Conservation (phyloP, 2,329 filamentous ascomycete species). For the Cladophialophora psammophila region DNA sequence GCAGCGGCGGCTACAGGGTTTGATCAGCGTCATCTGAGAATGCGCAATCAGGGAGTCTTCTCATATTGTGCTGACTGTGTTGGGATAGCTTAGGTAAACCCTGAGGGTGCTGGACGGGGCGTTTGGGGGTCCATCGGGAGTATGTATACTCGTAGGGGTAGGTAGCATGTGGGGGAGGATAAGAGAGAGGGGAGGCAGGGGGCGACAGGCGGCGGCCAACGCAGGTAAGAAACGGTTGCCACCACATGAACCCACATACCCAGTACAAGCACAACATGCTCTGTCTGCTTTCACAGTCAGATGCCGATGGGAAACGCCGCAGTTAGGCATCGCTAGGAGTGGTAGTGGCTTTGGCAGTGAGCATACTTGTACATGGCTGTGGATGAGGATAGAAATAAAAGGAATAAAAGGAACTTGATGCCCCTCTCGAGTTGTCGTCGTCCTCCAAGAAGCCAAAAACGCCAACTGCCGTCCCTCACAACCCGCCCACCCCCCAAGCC, state of each 20-base stretch:
- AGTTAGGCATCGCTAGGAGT: neutral
- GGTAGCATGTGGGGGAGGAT: neutral
- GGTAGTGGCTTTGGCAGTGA: neutral
- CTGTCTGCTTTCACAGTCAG: conserved; percentile 1
- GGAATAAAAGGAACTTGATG: neutral
- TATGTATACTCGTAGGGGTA: neutral
- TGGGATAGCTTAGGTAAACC: neutral
- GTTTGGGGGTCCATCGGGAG: neutral
- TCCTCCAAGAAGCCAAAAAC: neutral
- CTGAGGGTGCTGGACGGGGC: neutral
- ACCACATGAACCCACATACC: neutral
- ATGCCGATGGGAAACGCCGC: neutral
- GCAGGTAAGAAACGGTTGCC: neutral
- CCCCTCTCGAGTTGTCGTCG: neutral
- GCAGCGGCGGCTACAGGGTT: neutral
- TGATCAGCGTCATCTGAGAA: neutral
- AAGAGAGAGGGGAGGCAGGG: neutral
- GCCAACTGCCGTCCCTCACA: conserved; percentile 1
- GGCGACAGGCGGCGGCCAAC: neutral
- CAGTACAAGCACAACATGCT: neutral
- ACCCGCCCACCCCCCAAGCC: neutral
- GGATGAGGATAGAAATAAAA: conserved; percentile 1
- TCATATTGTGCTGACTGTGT: conserved; percentile 4
- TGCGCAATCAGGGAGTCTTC: neutral
- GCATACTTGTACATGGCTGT: neutral